Conservation (phyloP, 495 filamentous ascomycete genomes). For the Pseudotulostoma volvatum region DNA sequence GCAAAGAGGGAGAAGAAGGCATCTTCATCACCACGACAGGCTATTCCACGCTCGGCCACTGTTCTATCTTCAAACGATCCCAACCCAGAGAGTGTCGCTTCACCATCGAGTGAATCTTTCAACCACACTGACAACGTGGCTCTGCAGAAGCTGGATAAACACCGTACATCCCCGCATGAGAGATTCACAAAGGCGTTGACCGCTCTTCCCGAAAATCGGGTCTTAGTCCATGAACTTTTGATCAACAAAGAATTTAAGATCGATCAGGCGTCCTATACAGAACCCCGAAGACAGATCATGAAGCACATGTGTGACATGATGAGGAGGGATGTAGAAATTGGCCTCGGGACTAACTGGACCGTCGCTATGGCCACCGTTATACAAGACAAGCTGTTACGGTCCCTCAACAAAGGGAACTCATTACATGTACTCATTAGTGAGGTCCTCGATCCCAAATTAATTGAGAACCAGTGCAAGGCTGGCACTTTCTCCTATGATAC, state of each 20-base stretch:
- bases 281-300: slow-evolving; percentile 35
- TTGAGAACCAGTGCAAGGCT: slow-evolving; percentile 56
- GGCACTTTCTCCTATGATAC: slow-evolving; percentile 85
- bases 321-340: slow-evolving; percentile 53
- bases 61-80: slow-evolving; percentile 19
- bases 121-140: slow-evolving; percentile 23
- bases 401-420: slow-evolving; percentile 62
- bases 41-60: slow-evolving; percentile 38
- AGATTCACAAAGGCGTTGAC: slow-evolving; percentile 39
- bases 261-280: slow-evolving; percentile 33
- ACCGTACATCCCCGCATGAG: slow-evolving; percentile 23
- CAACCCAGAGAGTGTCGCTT: slow-evolving; percentile 26
- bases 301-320: slow-evolving; percentile 60
- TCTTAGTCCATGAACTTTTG: slow-evolving; percentile 78
- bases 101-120: slow-evolving; percentile 28
- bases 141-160: slow-evolving; percentile 24
- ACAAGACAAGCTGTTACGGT: slow-evolving; percentile 61
- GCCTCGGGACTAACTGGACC: slow-evolving; percentile 58
- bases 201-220: slow-evolving; percentile 65
- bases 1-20: slow-evolving; percentile 52
- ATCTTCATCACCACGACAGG: slow-evolving; percentile 34
- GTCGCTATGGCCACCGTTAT: slow-evolving; percentile 76
- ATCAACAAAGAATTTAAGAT: slow-evolving; percentile 73
- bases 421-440: slow-evolving; percentile 76
- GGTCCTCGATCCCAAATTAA: slow-evolving; percentile 62